Percentiles rank a stretch among this genome's conserved stretches.
These are phyloP conservation scores for Phytophthora hibernalis DNA, from an alignment of 352 stramenopile genomes.

Conservation along the genomic window DNA sequence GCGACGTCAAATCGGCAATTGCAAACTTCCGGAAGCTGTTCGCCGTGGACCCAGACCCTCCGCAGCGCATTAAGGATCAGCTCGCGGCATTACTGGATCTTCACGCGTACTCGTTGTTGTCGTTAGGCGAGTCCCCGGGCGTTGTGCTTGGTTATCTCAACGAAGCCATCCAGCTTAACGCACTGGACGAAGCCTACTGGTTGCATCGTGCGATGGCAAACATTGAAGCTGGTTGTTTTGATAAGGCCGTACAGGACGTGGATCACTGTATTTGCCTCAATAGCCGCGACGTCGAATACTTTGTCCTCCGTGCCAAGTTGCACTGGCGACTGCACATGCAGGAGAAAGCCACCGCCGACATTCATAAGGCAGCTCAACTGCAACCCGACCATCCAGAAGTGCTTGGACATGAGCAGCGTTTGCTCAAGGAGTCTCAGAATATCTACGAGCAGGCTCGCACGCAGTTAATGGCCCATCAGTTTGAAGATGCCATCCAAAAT, in stretches of 20 bases:
- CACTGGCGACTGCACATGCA: conserved; percentile 83
- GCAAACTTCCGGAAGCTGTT: conserved; percentile 83
- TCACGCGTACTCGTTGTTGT: conserved; percentile 75
- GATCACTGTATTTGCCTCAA: conserved; percentile 87
- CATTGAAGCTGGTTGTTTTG: conserved; percentile 63
- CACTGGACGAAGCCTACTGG: conserved; percentile 77
- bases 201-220: conserved; percentile 77
- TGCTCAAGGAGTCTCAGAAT: conserved; percentile 73
- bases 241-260: conserved; percentile 79
- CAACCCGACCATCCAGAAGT: conserved; percentile 76
- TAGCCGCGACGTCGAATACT: conserved; percentile 78
- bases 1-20: conserved; percentile 84
- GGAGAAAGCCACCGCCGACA: conserved; percentile 75
- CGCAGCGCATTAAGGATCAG: conserved; percentile 78
- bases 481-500: conserved; percentile 65
- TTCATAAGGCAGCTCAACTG: conserved; percentile 61
- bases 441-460: conserved; percentile 72
- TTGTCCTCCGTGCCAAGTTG: conserved; percentile 82
- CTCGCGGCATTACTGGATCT: conserved; percentile 78
- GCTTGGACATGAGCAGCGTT: conserved; percentile 66
- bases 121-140: conserved; percentile 54
- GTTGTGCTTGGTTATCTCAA: conserved; percentile 74
- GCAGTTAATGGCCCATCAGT: conserved; percentile 60
- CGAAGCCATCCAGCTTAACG: conserved; percentile 79
- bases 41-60: conserved; percentile 55